These are phyloP conservation scores for Dactylellina drechsleri DNA, from an alignment of 2,329 filamentous ascomycete species.

Conservation along the genomic window DNA sequence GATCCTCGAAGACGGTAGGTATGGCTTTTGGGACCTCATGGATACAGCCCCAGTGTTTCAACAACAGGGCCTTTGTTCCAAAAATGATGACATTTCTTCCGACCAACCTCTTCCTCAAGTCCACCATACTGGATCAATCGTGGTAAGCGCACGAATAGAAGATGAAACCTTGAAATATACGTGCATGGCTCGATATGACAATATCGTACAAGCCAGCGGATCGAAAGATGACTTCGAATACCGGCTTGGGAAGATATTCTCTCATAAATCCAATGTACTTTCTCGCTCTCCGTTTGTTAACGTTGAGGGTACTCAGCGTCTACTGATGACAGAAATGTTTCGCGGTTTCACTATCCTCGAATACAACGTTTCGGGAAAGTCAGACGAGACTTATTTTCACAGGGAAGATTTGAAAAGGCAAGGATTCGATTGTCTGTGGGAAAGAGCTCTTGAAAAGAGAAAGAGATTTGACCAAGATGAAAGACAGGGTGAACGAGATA, in stretches of 20 bases:
- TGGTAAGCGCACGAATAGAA: not conserved
- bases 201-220: constrained; percentile 6
- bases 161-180: not conserved
- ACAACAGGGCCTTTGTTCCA: constrained; percentile 26
- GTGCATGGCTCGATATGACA: constrained; percentile 31
- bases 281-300: constrained; percentile 20
- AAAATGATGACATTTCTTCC: not conserved
- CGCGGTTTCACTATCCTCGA: constrained; percentile 45
- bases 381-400: constrained; percentile 22
- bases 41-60: constrained; percentile 20
- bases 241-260: constrained; percentile 28
- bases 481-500: not conserved
- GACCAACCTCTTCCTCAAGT: not conserved
- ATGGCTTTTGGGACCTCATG: constrained; percentile 36
- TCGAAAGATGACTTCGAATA: constrained; percentile 9
- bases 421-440: not conserved
- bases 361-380: constrained; percentile 32
- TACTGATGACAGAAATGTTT: constrained; percentile 31
- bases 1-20: constrained; percentile 28
- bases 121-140: constrained; percentile 32
- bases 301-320: constrained; percentile 16
- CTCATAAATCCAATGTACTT: constrained; percentile 22
- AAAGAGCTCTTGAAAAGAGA: constrained; percentile 15
- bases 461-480: not conserved
- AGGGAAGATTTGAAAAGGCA: not conserved